Evolutionary conservation across 2,329 filamentous ascomycete genomes (phyloP), one percentile per base, ranked within the genome.

Genomic region (Dothistroma pini): DNA sequence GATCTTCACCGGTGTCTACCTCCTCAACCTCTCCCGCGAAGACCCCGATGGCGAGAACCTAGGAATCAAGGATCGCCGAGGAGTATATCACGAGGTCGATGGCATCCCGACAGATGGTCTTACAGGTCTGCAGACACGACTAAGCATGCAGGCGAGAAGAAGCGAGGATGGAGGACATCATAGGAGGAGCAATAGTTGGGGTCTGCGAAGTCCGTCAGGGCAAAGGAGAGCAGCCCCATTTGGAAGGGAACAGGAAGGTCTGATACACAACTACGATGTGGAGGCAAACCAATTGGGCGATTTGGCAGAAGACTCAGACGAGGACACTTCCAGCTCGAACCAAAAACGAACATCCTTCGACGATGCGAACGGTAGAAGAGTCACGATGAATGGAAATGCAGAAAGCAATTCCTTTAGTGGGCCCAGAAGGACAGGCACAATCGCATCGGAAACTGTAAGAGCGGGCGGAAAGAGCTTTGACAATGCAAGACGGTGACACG

Each of bases 1-100:
- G 67, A 97, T 96, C 63, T 97, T 97, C 75, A 89, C 92, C 2
- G 93, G 93, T 31, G 93, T 97, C 57, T 97, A 97, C 76, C 85
- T 97, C 6, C 84, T 97, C 68, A 97, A 97, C 72, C 86, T 99
- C n/a, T 97, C 93, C 0, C 88, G 95, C 71, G 85, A 88, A 67
- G 95, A 99, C 72, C 92, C 95, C 0, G 87, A 96, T 71, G 93
- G 93, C 56, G 86, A 83, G 60, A 84, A 83, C 61, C 75, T 88
- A 66, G 80, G 89, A 38, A 83, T 85, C 57, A 59, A 56, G 19
- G 75, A 74, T 51, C 72, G 72, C 38, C 68, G 69, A n/a, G 71
- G 71, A 16, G 59, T 63, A 56, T 74, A 74, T 60, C 69, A 69
- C 65, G 72, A 86, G 61, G 84, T 87, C 55, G 91, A 96, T 72